phyloP scores from a whole-genome alignment of 352 stramenopile species.

The Globisporangium apiculatum region DNA sequence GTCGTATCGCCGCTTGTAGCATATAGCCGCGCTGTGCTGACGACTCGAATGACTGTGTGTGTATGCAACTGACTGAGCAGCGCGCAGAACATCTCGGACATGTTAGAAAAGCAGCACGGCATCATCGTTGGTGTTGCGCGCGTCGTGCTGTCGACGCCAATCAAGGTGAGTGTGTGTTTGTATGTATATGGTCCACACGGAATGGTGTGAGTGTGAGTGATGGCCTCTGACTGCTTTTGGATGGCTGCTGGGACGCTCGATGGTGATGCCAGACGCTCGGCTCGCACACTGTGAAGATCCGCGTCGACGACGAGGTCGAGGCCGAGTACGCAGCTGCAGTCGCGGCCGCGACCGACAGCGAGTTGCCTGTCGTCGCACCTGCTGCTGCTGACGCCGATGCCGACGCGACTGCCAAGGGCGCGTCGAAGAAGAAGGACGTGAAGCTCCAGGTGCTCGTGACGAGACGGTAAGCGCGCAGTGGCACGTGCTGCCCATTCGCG shows the following conservation, averaged over 20 bases:
- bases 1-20: no score
- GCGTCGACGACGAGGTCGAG: constrained; percentile 72
- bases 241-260: neutral
- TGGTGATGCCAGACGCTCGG: constrained; percentile 40
- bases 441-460: constrained; percentile 50
- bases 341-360: constrained; percentile 17
- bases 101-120: constrained; percentile 77
- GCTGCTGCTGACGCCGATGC: constrained; percentile 18
- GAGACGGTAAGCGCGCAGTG: constrained; percentile 42
- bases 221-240: neutral
- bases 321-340: constrained; percentile 38
- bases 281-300: constrained; percentile 75
- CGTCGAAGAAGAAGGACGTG: constrained; percentile 77
- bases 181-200: no score
- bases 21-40: neutral
- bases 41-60: neutral
- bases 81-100: constrained; percentile 80
- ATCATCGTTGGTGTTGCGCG: constrained; percentile 76
- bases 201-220: neutral
- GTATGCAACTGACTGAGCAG: constrained; percentile 11
- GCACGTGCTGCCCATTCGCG: neutral
- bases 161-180: constrained; percentile 35
- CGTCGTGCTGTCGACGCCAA: constrained; percentile 59
- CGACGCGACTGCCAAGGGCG: constrained; percentile 20
- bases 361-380: constrained; percentile 13